These are phyloP conservation scores for Russula griseocarnosa DNA, from an alignment of 768 basidiomycete genomes.

Conservation along the genomic window DNA sequence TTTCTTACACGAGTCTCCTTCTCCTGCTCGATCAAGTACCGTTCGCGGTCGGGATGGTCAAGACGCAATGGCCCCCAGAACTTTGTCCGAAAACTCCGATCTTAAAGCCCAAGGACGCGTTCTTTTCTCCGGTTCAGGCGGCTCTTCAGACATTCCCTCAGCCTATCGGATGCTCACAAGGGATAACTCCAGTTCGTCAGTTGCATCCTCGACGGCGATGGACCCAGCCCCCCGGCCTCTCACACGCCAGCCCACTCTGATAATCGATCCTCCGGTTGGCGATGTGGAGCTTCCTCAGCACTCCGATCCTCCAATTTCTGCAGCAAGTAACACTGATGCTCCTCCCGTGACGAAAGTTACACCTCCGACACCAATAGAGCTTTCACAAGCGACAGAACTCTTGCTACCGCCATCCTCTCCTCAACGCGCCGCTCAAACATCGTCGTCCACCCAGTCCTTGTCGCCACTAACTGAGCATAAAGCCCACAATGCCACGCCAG, in stretches of 20 bases:
- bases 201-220: constrained; percentile 31
- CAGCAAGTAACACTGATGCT: neutral
- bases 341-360: constrained; percentile 24
- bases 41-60: constrained; percentile 45
- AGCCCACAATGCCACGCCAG: constrained; percentile 18
- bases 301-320: neutral
- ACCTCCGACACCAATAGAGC: constrained; percentile 28
- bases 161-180: constrained; percentile 29
- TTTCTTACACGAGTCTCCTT: constrained; percentile 80
- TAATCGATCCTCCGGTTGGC: constrained; percentile 12
- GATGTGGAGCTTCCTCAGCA: constrained; percentile 18
- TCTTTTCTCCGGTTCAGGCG: constrained; percentile 49
- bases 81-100: constrained; percentile 47
- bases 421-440: constrained; percentile 5
- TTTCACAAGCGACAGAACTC: constrained; percentile 9
- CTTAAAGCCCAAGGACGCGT: constrained; percentile 64
- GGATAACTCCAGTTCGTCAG: constrained; percentile 41
- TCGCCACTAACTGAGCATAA: constrained; percentile 22
- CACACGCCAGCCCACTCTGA: constrained; percentile 19
- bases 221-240: constrained; percentile 18
- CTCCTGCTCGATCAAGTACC: constrained; percentile 60
- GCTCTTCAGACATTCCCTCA: constrained; percentile 21
- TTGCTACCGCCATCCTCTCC: constrained; percentile 23
- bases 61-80: constrained; percentile 55
- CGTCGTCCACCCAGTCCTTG: constrained; percentile 8